Conservation (phyloP, 2,329 filamentous ascomycete species). For the Tolypocladium paradoxum region DNA sequence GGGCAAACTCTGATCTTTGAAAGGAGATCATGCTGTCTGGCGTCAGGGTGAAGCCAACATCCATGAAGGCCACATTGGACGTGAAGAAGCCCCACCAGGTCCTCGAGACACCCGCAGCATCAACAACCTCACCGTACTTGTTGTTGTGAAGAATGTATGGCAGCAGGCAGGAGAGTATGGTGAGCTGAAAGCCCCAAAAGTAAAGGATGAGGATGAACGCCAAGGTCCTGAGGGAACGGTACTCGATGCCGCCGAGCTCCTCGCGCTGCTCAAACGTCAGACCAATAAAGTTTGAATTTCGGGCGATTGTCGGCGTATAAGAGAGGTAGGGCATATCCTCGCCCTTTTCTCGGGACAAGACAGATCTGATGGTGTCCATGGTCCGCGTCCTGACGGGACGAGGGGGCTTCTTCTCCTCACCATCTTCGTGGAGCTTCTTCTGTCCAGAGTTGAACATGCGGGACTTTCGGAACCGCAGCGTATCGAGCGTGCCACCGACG, state of each 20-base stretch:
- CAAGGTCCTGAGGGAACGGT: slow-evolving; percentile 79
- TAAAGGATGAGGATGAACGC: slow-evolving; percentile 69
- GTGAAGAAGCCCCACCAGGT: slow-evolving; percentile 94
- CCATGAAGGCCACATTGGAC: slow-evolving; percentile 79
- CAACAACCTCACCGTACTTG: slow-evolving; percentile 56
- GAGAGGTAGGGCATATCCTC: slow-evolving; percentile 77
- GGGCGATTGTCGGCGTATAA: slow-evolving; percentile 82
- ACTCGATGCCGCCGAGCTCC: slow-evolving; percentile 92
- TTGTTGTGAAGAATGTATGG: slow-evolving; percentile 66
- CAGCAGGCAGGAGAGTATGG: slow-evolving; percentile 62
- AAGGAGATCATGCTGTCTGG: slow-evolving; percentile 93
- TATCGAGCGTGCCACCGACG: slow-evolving; percentile 25
- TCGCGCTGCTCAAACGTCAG: slow-evolving; percentile 85
- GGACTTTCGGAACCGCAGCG: slow-evolving; percentile 33
- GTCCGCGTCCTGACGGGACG: slow-evolving; percentile 33
- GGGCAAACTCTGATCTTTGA: slow-evolving; percentile 60
- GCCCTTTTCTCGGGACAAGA: slow-evolving; percentile 41
- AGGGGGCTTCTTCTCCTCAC: slow-evolving; percentile 13
- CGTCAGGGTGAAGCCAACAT: slow-evolving; percentile 87
- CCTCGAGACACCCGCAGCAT: slow-evolving; percentile 47
- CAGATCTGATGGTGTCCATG: slow-evolving; percentile 47
- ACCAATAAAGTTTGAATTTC: slow-evolving; percentile 87
- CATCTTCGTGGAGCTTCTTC: slow-evolving; percentile 26
- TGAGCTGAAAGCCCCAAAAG: slow-evolving; percentile 70
- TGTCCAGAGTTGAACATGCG: slow-evolving; percentile 26